These are phyloP conservation scores for Podospora pseudocomata DNA, from an alignment of 495 filamentous ascomycete species.

Conservation along the genomic window DNA sequence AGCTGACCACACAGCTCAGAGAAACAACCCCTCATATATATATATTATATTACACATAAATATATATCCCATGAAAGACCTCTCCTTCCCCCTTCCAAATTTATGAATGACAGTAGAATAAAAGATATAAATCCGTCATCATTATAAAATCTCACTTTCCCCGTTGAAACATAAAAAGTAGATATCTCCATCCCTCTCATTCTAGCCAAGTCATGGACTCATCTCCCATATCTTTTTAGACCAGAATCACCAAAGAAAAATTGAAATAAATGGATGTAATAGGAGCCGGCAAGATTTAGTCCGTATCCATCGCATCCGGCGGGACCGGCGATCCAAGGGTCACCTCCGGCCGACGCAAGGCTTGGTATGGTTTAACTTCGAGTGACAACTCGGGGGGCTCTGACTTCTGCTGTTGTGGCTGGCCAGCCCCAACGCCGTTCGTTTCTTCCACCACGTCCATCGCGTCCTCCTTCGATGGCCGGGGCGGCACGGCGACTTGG, in stretches of 20 bases:
- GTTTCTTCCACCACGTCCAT: conserved; percentile 23
- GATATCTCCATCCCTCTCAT: too few species aligned
- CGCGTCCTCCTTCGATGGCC: not conserved
- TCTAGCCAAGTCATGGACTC: too few species aligned
- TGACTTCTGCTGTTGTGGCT: conserved; percentile 9
- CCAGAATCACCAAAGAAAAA: too few species aligned
- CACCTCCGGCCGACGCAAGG: conserved; percentile 23
- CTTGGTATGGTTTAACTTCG: not conserved
- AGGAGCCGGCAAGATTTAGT: conserved; percentile 7
- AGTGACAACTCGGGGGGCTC: not conserved
- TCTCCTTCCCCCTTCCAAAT: not conserved
- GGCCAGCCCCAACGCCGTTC: conserved; percentile 1
- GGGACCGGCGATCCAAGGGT: conserved; percentile 32
- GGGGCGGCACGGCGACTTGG: conserved; percentile 16
- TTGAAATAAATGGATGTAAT: too few species aligned
- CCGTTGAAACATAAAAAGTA: too few species aligned
- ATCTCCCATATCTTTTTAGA: too few species aligned
- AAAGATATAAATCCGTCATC: not conserved
- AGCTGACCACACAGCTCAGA: not conserved
- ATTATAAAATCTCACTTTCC: too few species aligned
- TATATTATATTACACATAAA: not conserved
- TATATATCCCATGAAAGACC: not conserved
- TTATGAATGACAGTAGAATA: not conserved
- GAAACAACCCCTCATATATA: not conserved
- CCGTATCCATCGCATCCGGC: conserved; percentile 32